Evolutionary conservation across 768 basidiomycete genomes (phyloP).

Genomic region (Termitomyces sp.): DNA sequence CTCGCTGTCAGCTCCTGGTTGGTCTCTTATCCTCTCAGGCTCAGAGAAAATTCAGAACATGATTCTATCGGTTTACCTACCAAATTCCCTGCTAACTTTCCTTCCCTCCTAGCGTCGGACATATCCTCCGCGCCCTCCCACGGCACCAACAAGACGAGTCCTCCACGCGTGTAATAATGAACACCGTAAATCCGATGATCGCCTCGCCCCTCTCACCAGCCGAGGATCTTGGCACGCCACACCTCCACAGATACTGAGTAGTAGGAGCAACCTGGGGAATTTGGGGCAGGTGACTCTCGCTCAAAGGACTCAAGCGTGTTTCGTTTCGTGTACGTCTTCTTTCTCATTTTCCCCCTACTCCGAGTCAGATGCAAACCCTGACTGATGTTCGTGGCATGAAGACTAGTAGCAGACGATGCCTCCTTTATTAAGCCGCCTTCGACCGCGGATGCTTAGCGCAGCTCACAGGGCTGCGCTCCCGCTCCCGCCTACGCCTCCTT

Average conservation of each 20-base stretch:
- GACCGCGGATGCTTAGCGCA: conserved; percentile 67
- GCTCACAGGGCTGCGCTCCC: conserved; percentile 51
- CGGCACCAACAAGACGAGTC: conserved; percentile 35
- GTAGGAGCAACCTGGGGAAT: background rate
- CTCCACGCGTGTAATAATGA: conserved; percentile 60
- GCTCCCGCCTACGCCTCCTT: conserved; percentile 27
- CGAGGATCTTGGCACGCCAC: background rate
- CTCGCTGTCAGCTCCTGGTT: too few relatives aligned
- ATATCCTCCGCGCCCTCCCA: conserved; percentile 54
- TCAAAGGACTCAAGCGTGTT: conserved; percentile 48
- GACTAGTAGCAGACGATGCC: conserved; percentile 73
- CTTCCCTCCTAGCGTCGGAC: conserved; percentile 47
- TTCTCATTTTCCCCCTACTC: background rate
- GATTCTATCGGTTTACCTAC: too few relatives aligned
- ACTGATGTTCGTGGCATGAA: conserved; percentile 18
- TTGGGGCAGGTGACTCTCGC: background rate
- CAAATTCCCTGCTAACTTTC: too few relatives aligned
- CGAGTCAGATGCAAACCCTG: background rate
- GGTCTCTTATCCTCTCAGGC: too few relatives aligned
- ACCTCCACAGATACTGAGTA: background rate
- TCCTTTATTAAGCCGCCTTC: conserved; percentile 65
- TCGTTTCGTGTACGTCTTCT: conserved; percentile 61
- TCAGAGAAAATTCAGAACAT: too few relatives aligned
- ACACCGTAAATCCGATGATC: conserved; percentile 65
- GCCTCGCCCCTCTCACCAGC: conserved; percentile 25